Evolutionary conservation across 2,329 filamentous ascomycete species (phyloP).

Genomic region (Curvularia spicifera): DNA sequence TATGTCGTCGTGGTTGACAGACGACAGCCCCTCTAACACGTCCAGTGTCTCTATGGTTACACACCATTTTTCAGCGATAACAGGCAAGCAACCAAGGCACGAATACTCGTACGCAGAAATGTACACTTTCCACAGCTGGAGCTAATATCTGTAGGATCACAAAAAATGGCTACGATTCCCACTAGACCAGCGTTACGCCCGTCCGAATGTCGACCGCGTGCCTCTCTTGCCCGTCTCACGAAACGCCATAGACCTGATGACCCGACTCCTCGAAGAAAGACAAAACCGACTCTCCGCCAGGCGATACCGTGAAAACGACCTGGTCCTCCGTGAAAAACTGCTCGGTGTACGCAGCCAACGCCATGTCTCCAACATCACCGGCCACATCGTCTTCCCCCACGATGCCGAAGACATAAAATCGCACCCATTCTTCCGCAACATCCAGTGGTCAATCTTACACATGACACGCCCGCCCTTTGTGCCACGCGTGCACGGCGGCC

Average conservation of each 20-base stretch:
- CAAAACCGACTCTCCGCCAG: slow-evolving; percentile 77
- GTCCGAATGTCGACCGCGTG: slow-evolving; percentile 56
- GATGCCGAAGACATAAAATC: slow-evolving; percentile 89
- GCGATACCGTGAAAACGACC: slow-evolving; percentile 74
- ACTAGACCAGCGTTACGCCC: slow-evolving; percentile 57
- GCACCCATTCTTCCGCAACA: slow-evolving; percentile 82
- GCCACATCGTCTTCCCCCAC: slow-evolving; percentile 76
- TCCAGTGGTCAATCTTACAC: slow-evolving; percentile 80
- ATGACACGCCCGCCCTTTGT: slow-evolving; percentile 76
- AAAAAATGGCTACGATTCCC: slow-evolving; percentile 75
- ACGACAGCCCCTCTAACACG: background rate
- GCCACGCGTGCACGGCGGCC: slow-evolving; percentile 66
- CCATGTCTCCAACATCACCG: slow-evolving; percentile 47
- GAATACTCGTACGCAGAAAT: slow-evolving; percentile 70
- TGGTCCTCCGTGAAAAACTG: slow-evolving; percentile 35
- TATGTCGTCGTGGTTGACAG: slow-evolving; percentile 33
- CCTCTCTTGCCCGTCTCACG: slow-evolving; percentile 63
- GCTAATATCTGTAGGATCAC: slow-evolving; percentile 66
- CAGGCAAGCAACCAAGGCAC: slow-evolving; percentile 81
- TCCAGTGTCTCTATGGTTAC: slow-evolving; percentile 81
- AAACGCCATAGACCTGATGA: slow-evolving; percentile 79
- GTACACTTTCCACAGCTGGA: background rate
- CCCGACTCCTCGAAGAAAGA: slow-evolving; percentile 73
- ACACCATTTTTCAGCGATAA: slow-evolving; percentile 88
- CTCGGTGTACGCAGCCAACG: slow-evolving; percentile 33